A percentile compares a stretch with the other conserved stretches of the same genome.
phyloP scores from a whole-genome alignment of 345 rosid species.

The Salix suchowensis region DNA sequence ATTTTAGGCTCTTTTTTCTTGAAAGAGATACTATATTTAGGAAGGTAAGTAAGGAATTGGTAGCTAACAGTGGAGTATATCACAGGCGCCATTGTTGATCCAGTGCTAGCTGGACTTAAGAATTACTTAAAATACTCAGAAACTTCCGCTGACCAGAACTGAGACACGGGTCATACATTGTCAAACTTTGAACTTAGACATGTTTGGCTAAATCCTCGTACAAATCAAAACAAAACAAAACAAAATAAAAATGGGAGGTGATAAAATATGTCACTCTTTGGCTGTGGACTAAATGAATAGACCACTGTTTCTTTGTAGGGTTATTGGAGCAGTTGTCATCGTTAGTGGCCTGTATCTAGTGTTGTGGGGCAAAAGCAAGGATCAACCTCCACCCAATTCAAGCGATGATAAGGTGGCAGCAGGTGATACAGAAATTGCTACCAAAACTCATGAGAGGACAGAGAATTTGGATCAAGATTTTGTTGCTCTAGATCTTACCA shows the following conservation, averaged over 20 bases:
- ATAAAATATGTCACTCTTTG: neutral
- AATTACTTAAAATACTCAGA: neutral
- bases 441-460: neutral
- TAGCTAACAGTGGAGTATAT: neutral
- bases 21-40: constrained; percentile 42
- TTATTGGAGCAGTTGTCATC: constrained; percentile 60
- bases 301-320: constrained; percentile 24
- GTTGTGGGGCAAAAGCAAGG: constrained; percentile 79
- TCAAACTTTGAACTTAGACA: neutral
- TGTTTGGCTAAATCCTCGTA: neutral
- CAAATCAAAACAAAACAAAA: neutral
- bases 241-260: neutral
- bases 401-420: neutral
- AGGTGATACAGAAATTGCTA: neutral
- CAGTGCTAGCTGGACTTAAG: neutral
- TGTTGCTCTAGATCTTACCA: constrained; percentile 8
- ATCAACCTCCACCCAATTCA: constrained; percentile 19
- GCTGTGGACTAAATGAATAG: neutral
- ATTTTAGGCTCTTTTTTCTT: constrained; percentile 52
- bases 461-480: neutral
- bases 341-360: constrained; percentile 64
- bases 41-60: constrained; percentile 33
- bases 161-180: neutral
- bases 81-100: neutral
- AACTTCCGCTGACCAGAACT: neutral